These are phyloP conservation scores for Ilyonectria robusta DNA, from an alignment of 2,329 filamentous ascomycete genomes.

Conservation along the genomic window DNA sequence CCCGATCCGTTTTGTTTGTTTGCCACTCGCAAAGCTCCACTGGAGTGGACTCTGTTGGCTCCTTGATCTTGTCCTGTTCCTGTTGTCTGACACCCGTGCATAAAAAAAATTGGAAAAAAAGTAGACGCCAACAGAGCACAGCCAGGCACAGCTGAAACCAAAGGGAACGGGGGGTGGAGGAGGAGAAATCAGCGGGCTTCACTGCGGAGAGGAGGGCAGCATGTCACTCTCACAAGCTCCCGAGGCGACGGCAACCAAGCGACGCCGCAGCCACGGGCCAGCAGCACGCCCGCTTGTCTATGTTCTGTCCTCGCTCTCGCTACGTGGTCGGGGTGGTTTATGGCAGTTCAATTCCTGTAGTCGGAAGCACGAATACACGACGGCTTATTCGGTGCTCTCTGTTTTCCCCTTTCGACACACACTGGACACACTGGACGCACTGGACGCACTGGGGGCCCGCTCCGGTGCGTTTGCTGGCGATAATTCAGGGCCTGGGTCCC, in stretches of 20 bases:
- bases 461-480: constrained; percentile 39
- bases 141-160: constrained; percentile 1
- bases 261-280: background rate
- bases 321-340: background rate
- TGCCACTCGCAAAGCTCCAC: constrained; percentile 3
- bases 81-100: constrained; percentile 6
- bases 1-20: constrained; percentile 6
- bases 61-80: background rate
- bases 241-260: background rate
- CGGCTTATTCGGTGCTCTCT: constrained; percentile 22
- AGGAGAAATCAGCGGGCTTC: background rate
- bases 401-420: constrained; percentile 22
- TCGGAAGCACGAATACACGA: constrained; percentile 4
- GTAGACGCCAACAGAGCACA: background rate
- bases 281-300: background rate
- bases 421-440: constrained; percentile 14
- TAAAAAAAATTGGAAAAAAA: background rate
- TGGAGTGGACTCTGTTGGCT: background rate
- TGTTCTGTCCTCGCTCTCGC: background rate
- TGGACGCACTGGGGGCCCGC: constrained; percentile 31
- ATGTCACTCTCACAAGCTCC: constrained; percentile 3
- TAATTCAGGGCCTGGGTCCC: constrained; percentile 38
- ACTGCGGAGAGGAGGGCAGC: background rate
- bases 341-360: background rate
- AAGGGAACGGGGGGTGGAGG: background rate